phyloP scores from a whole-genome alignment of 2,329 filamentous ascomycete species.

The Fusarium denticulatum region DNA sequence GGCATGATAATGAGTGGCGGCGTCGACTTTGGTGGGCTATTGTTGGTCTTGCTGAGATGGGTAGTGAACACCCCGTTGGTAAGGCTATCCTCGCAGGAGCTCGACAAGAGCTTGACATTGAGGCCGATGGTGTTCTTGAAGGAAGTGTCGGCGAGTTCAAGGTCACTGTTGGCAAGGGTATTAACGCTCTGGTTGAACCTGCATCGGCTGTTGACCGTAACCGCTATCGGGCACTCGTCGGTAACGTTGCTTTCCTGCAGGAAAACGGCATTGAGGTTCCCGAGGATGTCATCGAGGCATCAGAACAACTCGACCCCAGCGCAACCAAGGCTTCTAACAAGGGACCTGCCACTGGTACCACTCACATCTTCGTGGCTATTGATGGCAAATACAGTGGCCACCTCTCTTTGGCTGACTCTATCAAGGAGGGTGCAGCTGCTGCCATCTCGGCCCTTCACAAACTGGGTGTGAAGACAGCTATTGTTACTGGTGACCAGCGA shows the following conservation, averaged over 20 bases:
- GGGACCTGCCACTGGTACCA: slow-evolving; percentile 72
- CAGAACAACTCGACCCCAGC: slow-evolving; percentile 65
- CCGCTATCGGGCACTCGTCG: slow-evolving; percentile 83
- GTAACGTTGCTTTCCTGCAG: slow-evolving; percentile 81
- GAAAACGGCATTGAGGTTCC: slow-evolving; percentile 76
- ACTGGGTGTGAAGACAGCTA: slow-evolving; percentile 87
- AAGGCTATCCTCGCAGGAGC: slow-evolving; percentile 83
- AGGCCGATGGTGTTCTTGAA: slow-evolving; percentile 77
- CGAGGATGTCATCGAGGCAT: slow-evolving; percentile 68
- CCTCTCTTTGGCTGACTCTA: slow-evolving; percentile 85
- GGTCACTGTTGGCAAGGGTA: slow-evolving; percentile 83
- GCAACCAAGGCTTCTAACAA: slow-evolving; percentile 50
- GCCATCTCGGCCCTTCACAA: slow-evolving; percentile 82
- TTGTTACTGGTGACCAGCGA: slow-evolving; percentile 92
- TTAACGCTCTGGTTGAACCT: slow-evolving; percentile 84
- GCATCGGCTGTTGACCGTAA: slow-evolving; percentile 71
- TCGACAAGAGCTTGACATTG: slow-evolving; percentile 78
- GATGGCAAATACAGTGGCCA: slow-evolving; percentile 83
- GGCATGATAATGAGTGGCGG: slow-evolving; percentile 75
- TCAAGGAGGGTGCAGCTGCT: slow-evolving; percentile 87
- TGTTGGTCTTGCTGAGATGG: slow-evolving; percentile 93
- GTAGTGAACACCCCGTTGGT: slow-evolving; percentile 96
- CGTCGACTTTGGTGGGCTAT: slow-evolving; percentile 93
- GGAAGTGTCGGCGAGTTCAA: slow-evolving; percentile 88
- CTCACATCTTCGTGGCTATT: slow-evolving; percentile 91